Percentiles rank a stretch among this genome's conserved stretches.
Evolutionary conservation across 2,329 filamentous ascomycete species (phyloP).

Genomic region (Biscogniauxia marginata): DNA sequence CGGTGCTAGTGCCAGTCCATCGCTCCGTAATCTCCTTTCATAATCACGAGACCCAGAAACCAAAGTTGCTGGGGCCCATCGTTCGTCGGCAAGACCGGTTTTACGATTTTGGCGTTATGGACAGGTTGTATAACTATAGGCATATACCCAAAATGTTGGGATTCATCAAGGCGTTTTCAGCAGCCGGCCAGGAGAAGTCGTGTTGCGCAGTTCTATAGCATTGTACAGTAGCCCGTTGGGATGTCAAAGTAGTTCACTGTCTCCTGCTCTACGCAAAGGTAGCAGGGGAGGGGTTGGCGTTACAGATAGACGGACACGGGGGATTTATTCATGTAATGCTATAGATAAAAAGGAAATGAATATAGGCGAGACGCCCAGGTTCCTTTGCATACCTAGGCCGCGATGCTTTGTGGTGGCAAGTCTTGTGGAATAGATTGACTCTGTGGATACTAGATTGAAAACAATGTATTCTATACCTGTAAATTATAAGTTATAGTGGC

Average conservation of each 20-base stretch:
- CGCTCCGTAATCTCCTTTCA: slow-evolving; percentile 70
- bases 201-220: neutral
- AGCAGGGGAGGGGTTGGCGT: neutral
- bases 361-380: neutral
- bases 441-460: no score
- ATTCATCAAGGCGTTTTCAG: slow-evolving; percentile 9
- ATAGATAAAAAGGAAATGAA: slow-evolving; percentile 12
- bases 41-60: slow-evolving; percentile 33
- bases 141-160: slow-evolving; percentile 27
- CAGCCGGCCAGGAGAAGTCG: neutral
- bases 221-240: neutral
- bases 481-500: neutral
- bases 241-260: neutral
- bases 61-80: slow-evolving; percentile 1
- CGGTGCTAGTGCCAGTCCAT: slow-evolving; percentile 76
- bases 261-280: neutral
- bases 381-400: neutral
- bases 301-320: slow-evolving; percentile 12
- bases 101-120: slow-evolving; percentile 26
- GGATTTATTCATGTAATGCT: slow-evolving; percentile 13
- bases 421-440: neutral
- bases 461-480: no score
- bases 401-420: neutral
- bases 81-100: slow-evolving; percentile 5
- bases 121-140: slow-evolving; percentile 30